Base-by-base conservation (phyloP, 495 filamentous ascomycete species). In the Acidiella bohemica region DNA sequence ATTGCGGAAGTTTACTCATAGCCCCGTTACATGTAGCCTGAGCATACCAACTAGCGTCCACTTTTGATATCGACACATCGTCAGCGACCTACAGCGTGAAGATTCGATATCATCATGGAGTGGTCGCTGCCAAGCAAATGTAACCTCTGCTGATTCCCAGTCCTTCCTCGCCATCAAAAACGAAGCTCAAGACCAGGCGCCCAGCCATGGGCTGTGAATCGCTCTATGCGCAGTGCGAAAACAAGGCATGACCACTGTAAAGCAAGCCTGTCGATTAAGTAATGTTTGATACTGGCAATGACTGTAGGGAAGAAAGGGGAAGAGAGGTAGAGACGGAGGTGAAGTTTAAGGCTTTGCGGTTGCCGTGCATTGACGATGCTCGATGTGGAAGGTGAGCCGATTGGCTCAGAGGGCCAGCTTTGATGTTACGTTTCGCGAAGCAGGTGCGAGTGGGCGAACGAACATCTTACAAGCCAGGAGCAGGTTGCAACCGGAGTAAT, bases 61-160 rank as follows among this genome's bases (percentile, higher is more conserved):
- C n/a, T n/a, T n/a, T n/a, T n/a, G n/a, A n/a, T n/a, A n/a, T n/a
- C n/a, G n/a, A n/a, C n/a, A n/a, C n/a, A n/a, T n/a, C n/a, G n/a
- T n/a, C n/a, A n/a, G n/a, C n/a, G n/a, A n/a, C n/a, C n/a, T n/a
- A n/a, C 25, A 27, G 25, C 25, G 25, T 27, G 25, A 27, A 27
- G 25, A 7, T 27, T 7, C 25, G 7, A 27, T 27, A 27, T 27
- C 25, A n/a, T 27, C 25, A 27, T 27, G 7, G 7, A 27, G 25
- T 27, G 25, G 7, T 27, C 25, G 10, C 6, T 33, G 30, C 8
- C 7, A 18, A 11, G 30, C n/a, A n/a, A 11, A 25, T 82, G 76
- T 82, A 64, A 78, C 78, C 78, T 66, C 75, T 72, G 75, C 78
- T 83, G 78, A 83, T 83, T 83, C 78, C 78, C 67, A 71, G 62